Conservation (phyloP, 1,284 basidiomycete genomes). For the Irpex sp. region DNA sequence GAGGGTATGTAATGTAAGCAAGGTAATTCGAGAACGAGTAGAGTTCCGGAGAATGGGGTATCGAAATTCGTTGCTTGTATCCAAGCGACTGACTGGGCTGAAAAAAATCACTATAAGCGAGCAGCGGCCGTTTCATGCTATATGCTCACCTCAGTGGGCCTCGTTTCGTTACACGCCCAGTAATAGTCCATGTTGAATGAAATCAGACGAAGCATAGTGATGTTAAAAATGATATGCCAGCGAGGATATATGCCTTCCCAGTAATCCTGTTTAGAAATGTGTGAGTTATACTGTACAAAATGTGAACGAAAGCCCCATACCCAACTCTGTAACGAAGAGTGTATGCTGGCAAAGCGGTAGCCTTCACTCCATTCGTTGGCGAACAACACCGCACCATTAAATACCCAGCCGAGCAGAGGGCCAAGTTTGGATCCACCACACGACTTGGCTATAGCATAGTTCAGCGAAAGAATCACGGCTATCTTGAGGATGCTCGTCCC, state of each 20-base stretch:
- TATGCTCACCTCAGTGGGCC: constrained; percentile 39
- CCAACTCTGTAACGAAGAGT: constrained; percentile 41
- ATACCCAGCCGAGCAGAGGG: constrained; percentile 65
- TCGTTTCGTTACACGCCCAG: constrained; percentile 61
- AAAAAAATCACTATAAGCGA: too few species aligned
- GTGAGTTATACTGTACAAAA: constrained; percentile 4
- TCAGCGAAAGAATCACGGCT: constrained; percentile 61
- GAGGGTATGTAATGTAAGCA: constrained; percentile 84
- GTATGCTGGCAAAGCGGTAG: constrained; percentile 63
- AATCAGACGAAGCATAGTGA: constrained; percentile 92
- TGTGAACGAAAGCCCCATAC: constrained; percentile 30
- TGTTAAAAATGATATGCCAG: constrained; percentile 96
- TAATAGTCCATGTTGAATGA: constrained; percentile 93
- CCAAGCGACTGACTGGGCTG: constrained; percentile 34
- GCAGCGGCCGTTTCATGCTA: too few species aligned
- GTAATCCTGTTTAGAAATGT: constrained; percentile 52
- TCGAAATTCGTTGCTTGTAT: constrained; percentile 56
- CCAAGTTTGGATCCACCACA: constrained; percentile 40
- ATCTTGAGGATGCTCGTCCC: constrained; percentile 86
- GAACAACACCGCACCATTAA: constrained; percentile 77
- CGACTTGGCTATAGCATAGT: constrained; percentile 65
- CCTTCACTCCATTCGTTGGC: constrained; percentile 78
- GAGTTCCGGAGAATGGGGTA: constrained; percentile 40
- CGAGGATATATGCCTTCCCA: constrained; percentile 73
- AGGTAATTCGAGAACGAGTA: constrained; percentile 63